Conservation (phyloP, 2,329 filamentous ascomycete species). For the Alternaria ethzedia region DNA sequence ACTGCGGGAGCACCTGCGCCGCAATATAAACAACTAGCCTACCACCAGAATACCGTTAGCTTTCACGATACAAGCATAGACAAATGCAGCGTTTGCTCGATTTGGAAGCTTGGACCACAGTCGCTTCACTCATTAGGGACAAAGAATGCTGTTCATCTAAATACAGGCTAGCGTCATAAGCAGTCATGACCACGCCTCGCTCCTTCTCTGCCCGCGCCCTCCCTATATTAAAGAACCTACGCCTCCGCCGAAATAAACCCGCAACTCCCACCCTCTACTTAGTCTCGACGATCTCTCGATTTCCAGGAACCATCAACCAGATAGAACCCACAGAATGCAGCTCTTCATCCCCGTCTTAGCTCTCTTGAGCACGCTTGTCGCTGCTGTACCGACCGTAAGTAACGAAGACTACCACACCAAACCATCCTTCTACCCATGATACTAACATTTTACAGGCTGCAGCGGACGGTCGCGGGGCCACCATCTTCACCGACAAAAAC, state of each 20-base stretch:
- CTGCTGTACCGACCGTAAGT: slow-evolving; percentile 9
- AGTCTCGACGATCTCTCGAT: neutral
- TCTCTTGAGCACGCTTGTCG: slow-evolving; percentile 15
- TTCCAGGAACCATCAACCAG: neutral
- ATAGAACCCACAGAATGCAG: slow-evolving; percentile 14
- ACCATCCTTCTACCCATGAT: neutral
- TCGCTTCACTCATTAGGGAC: neutral
- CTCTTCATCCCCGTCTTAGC: slow-evolving; percentile 10
- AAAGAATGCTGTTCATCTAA: neutral
- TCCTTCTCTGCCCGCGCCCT: neutral
- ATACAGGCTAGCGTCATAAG: neutral
- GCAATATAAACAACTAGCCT: neutral
- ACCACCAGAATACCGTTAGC: neutral
- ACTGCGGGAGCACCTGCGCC: neutral
- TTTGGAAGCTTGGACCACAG: neutral
- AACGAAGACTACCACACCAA: neutral
- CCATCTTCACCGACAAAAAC: slow-evolving; percentile 14
- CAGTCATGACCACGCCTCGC: neutral
- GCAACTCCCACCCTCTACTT: neutral
- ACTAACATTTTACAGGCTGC: neutral
- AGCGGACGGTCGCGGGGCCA: slow-evolving; percentile 13
- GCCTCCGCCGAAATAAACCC: neutral
- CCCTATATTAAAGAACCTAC: neutral
- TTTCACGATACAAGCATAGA: neutral
- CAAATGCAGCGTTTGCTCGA: neutral